Evolutionary conservation across 805 yeast genomes (phyloP).

Genomic region (Cyberlindnera petersonii): DNA sequence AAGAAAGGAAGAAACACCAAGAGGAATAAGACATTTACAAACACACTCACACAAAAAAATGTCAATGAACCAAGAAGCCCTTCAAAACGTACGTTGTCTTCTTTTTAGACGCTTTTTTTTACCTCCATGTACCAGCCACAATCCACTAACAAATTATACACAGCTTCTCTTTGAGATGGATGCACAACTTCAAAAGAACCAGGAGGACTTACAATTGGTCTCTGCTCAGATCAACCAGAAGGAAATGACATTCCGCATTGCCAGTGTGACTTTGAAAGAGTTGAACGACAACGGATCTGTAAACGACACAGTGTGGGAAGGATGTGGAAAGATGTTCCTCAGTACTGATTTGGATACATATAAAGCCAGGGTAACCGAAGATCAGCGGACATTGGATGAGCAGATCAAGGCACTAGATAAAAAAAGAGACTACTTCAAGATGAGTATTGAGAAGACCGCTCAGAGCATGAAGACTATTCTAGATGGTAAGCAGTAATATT

Average conservation of each 20-base stretch:
- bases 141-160: too few relatives aligned
- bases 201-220: slow-evolving; percentile 56
- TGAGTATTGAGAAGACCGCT: slow-evolving; percentile 71
- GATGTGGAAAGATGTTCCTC: slow-evolving; percentile 76
- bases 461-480: slow-evolving; percentile 50
- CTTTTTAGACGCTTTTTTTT: too few relatives aligned
- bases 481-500: slow-evolving; percentile 17
- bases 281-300: slow-evolving; percentile 37
- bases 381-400: slow-evolving; percentile 53
- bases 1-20: not conserved
- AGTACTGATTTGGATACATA: slow-evolving; percentile 42
- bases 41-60: slow-evolving; percentile 21
- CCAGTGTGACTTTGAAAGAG: slow-evolving; percentile 47
- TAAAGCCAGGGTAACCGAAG: slow-evolving; percentile 43
- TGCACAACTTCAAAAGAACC: slow-evolving; percentile 53
- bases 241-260: slow-evolving; percentile 9
- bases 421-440: slow-evolving; percentile 68
- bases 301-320: slow-evolving; percentile 67
- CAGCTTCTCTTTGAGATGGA: slow-evolving; percentile 63
- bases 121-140: too few relatives aligned
- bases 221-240: slow-evolving; percentile 36
- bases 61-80: slow-evolving; percentile 44
- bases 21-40: too few relatives aligned
- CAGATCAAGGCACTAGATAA: slow-evolving; percentile 57
- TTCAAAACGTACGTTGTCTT: slow-evolving; percentile 38